Base-by-base conservation (phyloP, 2,329 filamentous ascomycete genomes). In the Colletotrichum sp. region DNA sequence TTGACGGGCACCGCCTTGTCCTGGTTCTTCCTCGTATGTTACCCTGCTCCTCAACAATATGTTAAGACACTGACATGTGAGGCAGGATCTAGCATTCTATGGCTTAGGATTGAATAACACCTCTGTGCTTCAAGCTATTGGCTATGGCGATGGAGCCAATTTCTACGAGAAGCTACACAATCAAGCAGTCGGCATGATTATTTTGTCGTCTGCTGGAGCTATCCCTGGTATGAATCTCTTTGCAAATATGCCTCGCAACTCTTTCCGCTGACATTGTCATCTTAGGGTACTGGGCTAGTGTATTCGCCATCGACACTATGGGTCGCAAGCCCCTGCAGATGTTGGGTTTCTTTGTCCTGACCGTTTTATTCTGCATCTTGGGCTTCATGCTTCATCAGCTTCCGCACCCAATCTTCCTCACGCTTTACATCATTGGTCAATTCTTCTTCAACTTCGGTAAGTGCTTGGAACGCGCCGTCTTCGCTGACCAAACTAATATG, bases 291-390 rank as follows among this genome's bases (percentile, higher is more conserved):
- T 96, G 94, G 94, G 89, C 93, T 12, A 94, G 94, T 3, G 91
- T 96, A 32, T 88, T 93, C 15, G 92, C 91, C 2, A 91, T 96
- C 76, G 95, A 96, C 83, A 95, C 90, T 2, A 79, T 96, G 18
- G 95, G 95, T 12, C 93, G 95, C 76, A 96, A 95, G 84, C 90
- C 94, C 1, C 93, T 97, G 30, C 95, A 95, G 82, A 83, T 94
- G 3, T 81, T 89, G 60, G 92, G 92, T 18, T 94, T 94, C 82
- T 79, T 88, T 4, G 81, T 93, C 18, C 86, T 94, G 6, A 93
- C 92, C 3, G 85, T 91, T 60, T 82, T 93, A 13, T 94, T 94
- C 81, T 88, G 88, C 79, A 81, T 93, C 52, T 89, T 94, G 70
- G 93, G 93, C 3, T 93, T 93, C 79, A 87, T 86, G 24, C 91